Base-by-base conservation (phyloP, 1,139 yeast genomes). In the Blastobotrys proliferans region DNA sequence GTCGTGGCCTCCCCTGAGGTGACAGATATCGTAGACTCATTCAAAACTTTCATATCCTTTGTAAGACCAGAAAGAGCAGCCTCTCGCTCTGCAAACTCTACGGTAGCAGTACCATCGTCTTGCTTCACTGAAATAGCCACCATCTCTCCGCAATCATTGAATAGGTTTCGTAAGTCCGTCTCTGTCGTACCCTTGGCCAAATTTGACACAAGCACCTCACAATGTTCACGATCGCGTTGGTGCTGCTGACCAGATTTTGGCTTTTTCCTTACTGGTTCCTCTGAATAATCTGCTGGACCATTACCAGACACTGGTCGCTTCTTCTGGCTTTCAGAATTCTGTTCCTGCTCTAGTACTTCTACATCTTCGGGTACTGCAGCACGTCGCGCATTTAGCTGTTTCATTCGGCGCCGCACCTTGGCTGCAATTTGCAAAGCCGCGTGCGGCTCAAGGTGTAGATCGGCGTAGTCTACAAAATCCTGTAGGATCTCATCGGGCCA, bases 71-170 rank as follows among this genome's bases (percentile, higher is more conserved):
- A 63, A 10, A 78, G 62, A 2, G 80, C 73, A 32, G 70, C 78
- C n/a, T 65, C 64, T 42, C 73, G 74, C 4, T 56, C 60, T 0
- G 67, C 50, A 51, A 84, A 81, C 53, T 84, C 94, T 3, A 84
- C 54, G 0, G 51, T 40, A 0, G 61, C 62, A 32, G 39, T 27
- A 4, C 32, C 17, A 8, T 30, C 39, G 17, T 38, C 41, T 9
- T 38, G 17, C 14, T 39, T 42, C 5, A 65, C 44, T 1, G 60
- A 56, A 4, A 67, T 50, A 6, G 69, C 62, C 5, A 60, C 52
- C 1, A 81, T 63, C 2, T 66, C 67, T 1, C 94, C 94, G 62
- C 92, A 84, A 20, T 77, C 84, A 18, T 61, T 48, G 58, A 86
- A 83, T 44, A 77, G 70, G 1, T 53, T 52, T 2, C 51, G 46